Evolutionary conservation across 306 rosid species (phyloP).

Genomic region (Lupinus albus): DNA sequence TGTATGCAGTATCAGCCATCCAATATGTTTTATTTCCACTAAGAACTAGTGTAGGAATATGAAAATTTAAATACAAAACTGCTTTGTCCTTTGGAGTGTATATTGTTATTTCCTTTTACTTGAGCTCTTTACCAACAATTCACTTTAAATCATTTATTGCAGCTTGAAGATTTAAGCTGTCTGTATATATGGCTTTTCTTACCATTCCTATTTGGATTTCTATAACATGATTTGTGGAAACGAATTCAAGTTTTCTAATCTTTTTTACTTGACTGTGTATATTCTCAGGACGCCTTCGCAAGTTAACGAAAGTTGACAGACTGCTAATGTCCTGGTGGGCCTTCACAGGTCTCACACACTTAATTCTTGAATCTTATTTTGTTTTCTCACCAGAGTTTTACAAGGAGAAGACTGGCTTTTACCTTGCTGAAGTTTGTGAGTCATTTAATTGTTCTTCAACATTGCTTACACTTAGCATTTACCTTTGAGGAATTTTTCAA

Average conservation of each 20-base stretch:
- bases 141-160: conserved; percentile 15
- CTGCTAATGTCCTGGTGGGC: conserved; percentile 96
- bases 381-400: conserved; percentile 79
- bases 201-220: conserved; percentile 4
- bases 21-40: background rate
- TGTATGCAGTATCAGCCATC: conserved; percentile 10
- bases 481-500: background rate
- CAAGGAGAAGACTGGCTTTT: conserved; percentile 70
- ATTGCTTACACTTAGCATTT: background rate
- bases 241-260: conserved; percentile 11
- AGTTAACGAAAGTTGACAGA: conserved; percentile 65
- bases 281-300: conserved; percentile 59
- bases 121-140: background rate
- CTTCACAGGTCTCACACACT: conserved; percentile 88
- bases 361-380: conserved; percentile 79
- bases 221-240: background rate
- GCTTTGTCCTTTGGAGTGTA: background rate
- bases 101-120: conserved; percentile 7
- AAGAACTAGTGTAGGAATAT: background rate
- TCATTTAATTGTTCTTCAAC: conserved; percentile 23
- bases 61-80: background rate
- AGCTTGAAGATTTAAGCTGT: conserved; percentile 20
- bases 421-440: conserved; percentile 92
- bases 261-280: conserved; percentile 13
- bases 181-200: background rate